phyloP scores from a whole-genome alignment of 2,329 filamentous ascomycete genomes.

The Monilinia polystroma region DNA sequence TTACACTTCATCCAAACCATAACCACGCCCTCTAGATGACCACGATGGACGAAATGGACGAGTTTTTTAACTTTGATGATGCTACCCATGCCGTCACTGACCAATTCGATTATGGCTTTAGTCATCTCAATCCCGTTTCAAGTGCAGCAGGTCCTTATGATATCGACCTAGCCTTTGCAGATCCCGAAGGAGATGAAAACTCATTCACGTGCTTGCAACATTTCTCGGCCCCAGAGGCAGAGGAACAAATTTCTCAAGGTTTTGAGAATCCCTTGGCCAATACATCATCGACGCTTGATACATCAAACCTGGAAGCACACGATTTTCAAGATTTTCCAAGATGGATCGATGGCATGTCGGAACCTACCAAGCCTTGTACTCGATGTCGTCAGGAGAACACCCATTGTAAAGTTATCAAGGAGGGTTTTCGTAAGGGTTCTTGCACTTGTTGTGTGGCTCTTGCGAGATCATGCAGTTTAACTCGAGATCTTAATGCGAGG shows the following conservation, averaged over 20 bases:
- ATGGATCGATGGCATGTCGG: constrained; percentile 38
- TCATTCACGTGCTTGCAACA: constrained; percentile 60
- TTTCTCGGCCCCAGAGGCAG: constrained; percentile 47
- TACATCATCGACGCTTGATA: constrained; percentile 37
- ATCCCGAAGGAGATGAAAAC: constrained; percentile 58
- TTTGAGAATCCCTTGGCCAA: constrained; percentile 29
- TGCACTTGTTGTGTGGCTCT: constrained; percentile 63
- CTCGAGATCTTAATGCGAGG: constrained; percentile 33
- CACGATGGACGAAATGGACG: constrained; percentile 51
- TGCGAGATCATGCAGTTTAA: constrained; percentile 58
- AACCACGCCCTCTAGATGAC: constrained; percentile 39
- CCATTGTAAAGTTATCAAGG: constrained; percentile 59
- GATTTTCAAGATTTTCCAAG: constrained; percentile 44
- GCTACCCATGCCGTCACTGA: constrained; percentile 35
- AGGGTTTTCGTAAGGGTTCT: constrained; percentile 59
- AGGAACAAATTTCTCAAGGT: constrained; percentile 38
- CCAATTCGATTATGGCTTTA: constrained; percentile 15
- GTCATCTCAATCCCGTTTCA: constrained; percentile 12
- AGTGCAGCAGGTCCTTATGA: constrained; percentile 40
- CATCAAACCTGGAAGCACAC: constrained; percentile 44
- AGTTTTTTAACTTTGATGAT: constrained; percentile 64
- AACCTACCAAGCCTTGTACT: constrained; percentile 47
- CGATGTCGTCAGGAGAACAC: constrained; percentile 54
- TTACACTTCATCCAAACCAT: background rate
- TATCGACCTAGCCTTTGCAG: constrained; percentile 55